Conservation (phyloP, 73 alveolate species). For the Breviolum minutum region DNA sequence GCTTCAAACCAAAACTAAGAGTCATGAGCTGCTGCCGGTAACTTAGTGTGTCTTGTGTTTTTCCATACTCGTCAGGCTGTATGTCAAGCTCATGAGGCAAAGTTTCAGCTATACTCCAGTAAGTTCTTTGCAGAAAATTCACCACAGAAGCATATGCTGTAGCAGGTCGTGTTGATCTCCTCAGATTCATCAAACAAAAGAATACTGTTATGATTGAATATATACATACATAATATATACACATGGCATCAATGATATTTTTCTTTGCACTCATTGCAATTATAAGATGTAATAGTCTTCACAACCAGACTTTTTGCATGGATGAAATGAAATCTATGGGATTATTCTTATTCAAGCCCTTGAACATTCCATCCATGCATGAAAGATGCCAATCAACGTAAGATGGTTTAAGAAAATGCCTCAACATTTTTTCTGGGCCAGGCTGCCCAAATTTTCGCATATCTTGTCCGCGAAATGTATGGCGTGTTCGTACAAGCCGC, state of each 20-base stretch:
- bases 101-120: background rate
- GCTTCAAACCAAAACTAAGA: background rate
- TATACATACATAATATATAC: no score
- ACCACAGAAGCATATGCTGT: background rate
- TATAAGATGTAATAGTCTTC: no score
- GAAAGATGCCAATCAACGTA: no score
- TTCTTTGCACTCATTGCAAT: no score
- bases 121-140: background rate
- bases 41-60: no score
- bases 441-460: background rate
- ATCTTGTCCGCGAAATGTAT: background rate
- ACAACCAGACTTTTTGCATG: no score
- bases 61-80: background rate
- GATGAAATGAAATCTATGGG: no score
- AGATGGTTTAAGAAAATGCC: no score
- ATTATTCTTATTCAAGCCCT: no score
- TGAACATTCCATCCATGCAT: no score
- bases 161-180: background rate
- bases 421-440: background rate
- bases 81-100: background rate
- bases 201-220: background rate
- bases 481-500: background rate
- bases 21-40: no score
- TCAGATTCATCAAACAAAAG: background rate
- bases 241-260: no score